A percentile compares a stretch with the other conserved stretches of the same genome.
Evolutionary conservation across 495 filamentous ascomycete species (phyloP).

Genomic region (Aspergillus kassunensis): DNA sequence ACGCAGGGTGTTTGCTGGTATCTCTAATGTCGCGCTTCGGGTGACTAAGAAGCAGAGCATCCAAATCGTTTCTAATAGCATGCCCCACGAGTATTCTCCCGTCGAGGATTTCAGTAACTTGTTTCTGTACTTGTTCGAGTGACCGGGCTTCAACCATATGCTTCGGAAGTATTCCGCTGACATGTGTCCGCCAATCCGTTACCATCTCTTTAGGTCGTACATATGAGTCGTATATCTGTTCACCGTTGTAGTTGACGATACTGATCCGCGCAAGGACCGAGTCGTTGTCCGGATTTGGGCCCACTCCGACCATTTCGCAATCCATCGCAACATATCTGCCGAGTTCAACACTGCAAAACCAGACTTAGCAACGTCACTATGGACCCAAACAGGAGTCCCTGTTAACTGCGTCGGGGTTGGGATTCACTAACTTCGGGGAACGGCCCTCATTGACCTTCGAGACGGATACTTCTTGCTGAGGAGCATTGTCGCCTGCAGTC

Average conservation of each 20-base stretch:
- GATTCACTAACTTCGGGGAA: constrained; percentile 38
- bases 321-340: constrained; percentile 91
- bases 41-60: constrained; percentile 70
- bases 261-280: constrained; percentile 78
- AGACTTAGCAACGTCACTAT: constrained; percentile 11
- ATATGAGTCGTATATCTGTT: constrained; percentile 86
- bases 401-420: neutral
- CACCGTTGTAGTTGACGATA: constrained; percentile 87
- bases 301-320: constrained; percentile 97
- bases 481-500: constrained; percentile 13
- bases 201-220: constrained; percentile 73
- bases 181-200: constrained; percentile 82
- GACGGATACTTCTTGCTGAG: constrained; percentile 14
- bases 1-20: constrained; percentile 72
- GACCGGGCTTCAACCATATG: constrained; percentile 63
- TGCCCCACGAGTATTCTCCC: constrained; percentile 81
- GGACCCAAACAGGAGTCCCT: neutral
- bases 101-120: constrained; percentile 67
- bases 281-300: constrained; percentile 59
- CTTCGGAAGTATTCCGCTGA: constrained; percentile 71
- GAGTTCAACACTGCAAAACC: constrained; percentile 42
- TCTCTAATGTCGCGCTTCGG: constrained; percentile 75
- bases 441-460: constrained; percentile 51
- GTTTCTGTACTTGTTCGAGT: constrained; percentile 70
- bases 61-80: constrained; percentile 81